Conservation (phyloP, 768 basidiomycete genomes). For the Erythrobasidium yunnanense region DNA sequence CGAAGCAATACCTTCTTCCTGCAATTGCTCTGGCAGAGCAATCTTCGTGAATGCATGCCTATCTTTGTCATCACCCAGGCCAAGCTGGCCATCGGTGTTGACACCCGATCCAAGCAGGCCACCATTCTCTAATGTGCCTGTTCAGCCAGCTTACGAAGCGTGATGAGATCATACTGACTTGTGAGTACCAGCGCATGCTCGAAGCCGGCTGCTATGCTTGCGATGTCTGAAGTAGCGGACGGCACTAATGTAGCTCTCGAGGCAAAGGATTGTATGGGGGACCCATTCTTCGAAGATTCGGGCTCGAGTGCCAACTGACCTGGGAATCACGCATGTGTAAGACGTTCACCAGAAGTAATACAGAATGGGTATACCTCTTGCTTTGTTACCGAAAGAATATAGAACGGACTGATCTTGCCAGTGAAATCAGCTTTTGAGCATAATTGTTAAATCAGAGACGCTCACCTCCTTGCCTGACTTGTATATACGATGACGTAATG, state of each 20-base stretch:
- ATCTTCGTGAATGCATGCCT: background rate
- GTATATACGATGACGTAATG: constrained; percentile 24
- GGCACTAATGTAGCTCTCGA: background rate
- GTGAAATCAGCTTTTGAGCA: background rate
- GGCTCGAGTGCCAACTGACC: constrained; percentile 9
- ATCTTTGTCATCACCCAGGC: constrained; percentile 8
- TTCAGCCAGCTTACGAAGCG: background rate
- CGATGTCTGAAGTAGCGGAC: background rate
- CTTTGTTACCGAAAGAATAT: background rate
- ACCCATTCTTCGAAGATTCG: background rate
- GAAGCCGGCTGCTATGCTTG: background rate
- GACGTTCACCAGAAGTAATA: background rate
- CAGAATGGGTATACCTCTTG: background rate
- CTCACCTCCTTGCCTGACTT: constrained; percentile 19
- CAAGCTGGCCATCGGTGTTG: constrained; percentile 21
- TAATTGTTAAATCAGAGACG: background rate
- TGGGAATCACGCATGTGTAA: background rate
- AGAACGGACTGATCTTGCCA: background rate
- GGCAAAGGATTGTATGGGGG: constrained; percentile 3
- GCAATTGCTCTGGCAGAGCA: background rate
- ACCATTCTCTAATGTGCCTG: background rate
- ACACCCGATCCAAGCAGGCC: background rate
- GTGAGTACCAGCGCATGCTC: constrained; percentile 13
- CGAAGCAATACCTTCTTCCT: background rate
- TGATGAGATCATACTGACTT: background rate